phyloP scores from a whole-genome alignment of 2,329 filamentous ascomycete genomes.

The Coniochaeta pulveracea region DNA sequence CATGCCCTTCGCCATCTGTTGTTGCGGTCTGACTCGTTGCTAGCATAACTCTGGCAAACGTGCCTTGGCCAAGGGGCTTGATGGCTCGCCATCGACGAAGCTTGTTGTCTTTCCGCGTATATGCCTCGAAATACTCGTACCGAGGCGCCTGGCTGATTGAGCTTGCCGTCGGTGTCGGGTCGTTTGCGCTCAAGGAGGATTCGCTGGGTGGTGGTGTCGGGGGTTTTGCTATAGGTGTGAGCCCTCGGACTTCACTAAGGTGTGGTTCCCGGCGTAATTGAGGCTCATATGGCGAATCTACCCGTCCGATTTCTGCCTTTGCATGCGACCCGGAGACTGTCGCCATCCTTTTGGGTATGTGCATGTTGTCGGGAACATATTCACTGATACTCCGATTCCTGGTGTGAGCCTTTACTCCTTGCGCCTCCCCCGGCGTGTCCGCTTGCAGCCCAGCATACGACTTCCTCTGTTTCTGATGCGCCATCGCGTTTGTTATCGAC shows the following conservation, averaged over 20 bases:
- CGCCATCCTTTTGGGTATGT: slow-evolving; percentile 59
- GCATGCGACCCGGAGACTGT: slow-evolving; percentile 56
- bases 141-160: slow-evolving; percentile 23
- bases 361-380: slow-evolving; percentile 63
- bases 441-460: slow-evolving; percentile 37
- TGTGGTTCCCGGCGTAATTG: slow-evolving; percentile 66
- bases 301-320: slow-evolving; percentile 25
- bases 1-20: slow-evolving; percentile 27
- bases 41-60: slow-evolving; percentile 88
- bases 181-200: slow-evolving; percentile 42
- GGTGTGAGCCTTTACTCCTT: slow-evolving; percentile 31
- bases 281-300: slow-evolving; percentile 25
- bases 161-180: slow-evolving; percentile 31
- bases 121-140: slow-evolving; percentile 59
- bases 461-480: slow-evolving; percentile 44
- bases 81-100: slow-evolving; percentile 69
- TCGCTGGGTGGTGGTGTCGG: slow-evolving; percentile 79
- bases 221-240: slow-evolving; percentile 51
- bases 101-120: slow-evolving; percentile 55
- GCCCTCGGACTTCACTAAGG: slow-evolving; percentile 65
- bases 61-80: slow-evolving; percentile 77
- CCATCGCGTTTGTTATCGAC: slow-evolving; percentile 36
- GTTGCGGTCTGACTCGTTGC: slow-evolving; percentile 63
- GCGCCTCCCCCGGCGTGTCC: slow-evolving; percentile 15
- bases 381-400: slow-evolving; percentile 83